Evolutionary conservation across 169 alveolate genomes (phyloP).

Genomic region (Plasmodium gallinaceum): DNA sequence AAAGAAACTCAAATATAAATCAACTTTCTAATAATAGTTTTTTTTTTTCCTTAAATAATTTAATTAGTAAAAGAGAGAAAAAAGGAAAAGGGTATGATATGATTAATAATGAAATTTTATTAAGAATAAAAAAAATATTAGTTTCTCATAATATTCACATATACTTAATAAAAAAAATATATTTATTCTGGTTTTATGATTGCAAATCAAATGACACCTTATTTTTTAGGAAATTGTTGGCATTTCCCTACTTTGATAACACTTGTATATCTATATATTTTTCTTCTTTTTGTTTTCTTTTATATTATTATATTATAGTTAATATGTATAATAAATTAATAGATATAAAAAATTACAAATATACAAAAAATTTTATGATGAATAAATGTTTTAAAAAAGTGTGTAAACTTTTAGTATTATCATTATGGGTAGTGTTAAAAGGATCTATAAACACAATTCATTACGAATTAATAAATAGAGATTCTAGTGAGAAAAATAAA

Average conservation of each 20-base stretch:
- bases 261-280: conserved; percentile 36
- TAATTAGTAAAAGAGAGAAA: conserved; percentile 17
- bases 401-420: conserved; percentile 21
- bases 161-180: conserved; percentile 46
- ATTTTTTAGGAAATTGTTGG: conserved; percentile 26
- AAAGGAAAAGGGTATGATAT: conserved; percentile 11
- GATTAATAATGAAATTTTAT: conserved; percentile 15
- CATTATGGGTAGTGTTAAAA: conserved; percentile 31
- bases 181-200: conserved; percentile 32
- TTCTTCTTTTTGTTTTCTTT: conserved; percentile 42
- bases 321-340: conserved; percentile 49
- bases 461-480: conserved; percentile 11
- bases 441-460: conserved; percentile 26
- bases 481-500: background rate
- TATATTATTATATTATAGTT: conserved; percentile 37
- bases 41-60: conserved; percentile 19
- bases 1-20: background rate
- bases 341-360: conserved; percentile 19
- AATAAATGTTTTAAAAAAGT: conserved; percentile 20
- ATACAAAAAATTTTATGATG: conserved; percentile 6
- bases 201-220: conserved; percentile 24
- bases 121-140: conserved; percentile 36
- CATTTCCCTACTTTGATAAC: conserved; percentile 65
- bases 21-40: too few relatives aligned
- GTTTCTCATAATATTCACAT: conserved; percentile 50